These are phyloP conservation scores for Phaeolepiota aurea DNA, from an alignment of 768 basidiomycete genomes.

Conservation along the genomic window DNA sequence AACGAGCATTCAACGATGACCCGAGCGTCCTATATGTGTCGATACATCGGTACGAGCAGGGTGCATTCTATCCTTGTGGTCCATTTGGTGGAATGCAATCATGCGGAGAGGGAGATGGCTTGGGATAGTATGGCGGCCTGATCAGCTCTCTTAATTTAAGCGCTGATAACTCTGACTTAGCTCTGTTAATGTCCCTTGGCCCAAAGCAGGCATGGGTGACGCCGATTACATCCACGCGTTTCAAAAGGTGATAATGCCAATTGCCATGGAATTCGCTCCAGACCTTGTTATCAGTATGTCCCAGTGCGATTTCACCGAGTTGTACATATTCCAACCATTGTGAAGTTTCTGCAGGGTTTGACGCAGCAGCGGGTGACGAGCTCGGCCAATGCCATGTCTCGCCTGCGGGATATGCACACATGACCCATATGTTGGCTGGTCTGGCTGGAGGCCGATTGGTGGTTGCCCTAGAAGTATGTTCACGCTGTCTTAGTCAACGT, in stretches of 20 bases:
- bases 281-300: constrained; percentile 90
- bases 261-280: constrained; percentile 92
- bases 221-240: constrained; percentile 97
- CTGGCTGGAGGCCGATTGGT: constrained; percentile 85
- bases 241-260: constrained; percentile 93
- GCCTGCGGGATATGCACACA: constrained; percentile 92
- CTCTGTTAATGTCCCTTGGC: constrained; percentile 96
- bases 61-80: constrained; percentile 88
- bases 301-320: neutral
- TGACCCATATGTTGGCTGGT: constrained; percentile 94
- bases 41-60: constrained; percentile 89
- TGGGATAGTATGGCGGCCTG: constrained; percentile 67
- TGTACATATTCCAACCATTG: neutral
- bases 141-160: constrained; percentile 3
- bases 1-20: constrained; percentile 92
- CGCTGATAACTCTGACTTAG: constrained; percentile 28
- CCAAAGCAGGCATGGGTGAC: constrained; percentile 78
- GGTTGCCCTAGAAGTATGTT: constrained; percentile 81
- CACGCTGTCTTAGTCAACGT: neutral
- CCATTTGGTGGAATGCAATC: constrained; percentile 84
- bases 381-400: constrained; percentile 88
- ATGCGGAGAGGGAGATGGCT: constrained; percentile 75
- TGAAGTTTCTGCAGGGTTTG: constrained; percentile 94
- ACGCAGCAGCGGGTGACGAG: constrained; percentile 89
- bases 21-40: constrained; percentile 90